These are phyloP conservation scores for Phoma herbarum DNA, from an alignment of 2,329 filamentous ascomycete species.

Conservation along the genomic window DNA sequence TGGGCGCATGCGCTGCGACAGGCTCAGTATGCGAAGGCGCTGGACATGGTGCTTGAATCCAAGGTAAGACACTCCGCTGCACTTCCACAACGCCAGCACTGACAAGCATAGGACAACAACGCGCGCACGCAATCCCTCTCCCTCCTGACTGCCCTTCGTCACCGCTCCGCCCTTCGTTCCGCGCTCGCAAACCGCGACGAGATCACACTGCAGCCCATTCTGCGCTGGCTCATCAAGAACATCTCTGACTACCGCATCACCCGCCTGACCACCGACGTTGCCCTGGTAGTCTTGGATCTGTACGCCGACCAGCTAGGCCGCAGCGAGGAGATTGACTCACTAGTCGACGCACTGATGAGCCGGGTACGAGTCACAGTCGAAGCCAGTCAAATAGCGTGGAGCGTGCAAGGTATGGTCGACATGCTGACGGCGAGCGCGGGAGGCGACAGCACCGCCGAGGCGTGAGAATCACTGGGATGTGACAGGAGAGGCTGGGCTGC, in stretches of 20 bases:
- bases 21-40: conserved; percentile 76
- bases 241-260: conserved; percentile 86
- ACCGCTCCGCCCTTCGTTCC: conserved; percentile 83
- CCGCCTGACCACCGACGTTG: conserved; percentile 81
- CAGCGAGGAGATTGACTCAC: conserved; percentile 74
- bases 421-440: conserved; percentile 72
- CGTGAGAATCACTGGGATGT: conserved; percentile 15
- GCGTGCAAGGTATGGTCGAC: conserved; percentile 88
- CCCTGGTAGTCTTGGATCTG: conserved; percentile 82
- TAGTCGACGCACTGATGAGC: conserved; percentile 73
- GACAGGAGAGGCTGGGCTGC: too few species aligned
- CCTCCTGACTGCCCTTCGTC: conserved; percentile 81
- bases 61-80: conserved; percentile 36
- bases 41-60: conserved; percentile 76
- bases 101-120: conserved; percentile 37
- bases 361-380: conserved; percentile 81
- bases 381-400: conserved; percentile 80
- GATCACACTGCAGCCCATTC: conserved; percentile 78
- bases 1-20: conserved; percentile 88
- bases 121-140: conserved; percentile 66
- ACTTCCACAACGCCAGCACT: conserved; percentile 3
- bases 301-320: conserved; percentile 83
- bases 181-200: conserved; percentile 86
- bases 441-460: conserved; percentile 24
- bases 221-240: conserved; percentile 83